A percentile compares a stretch with the other conserved stretches of the same genome.
Evolutionary conservation across 306 rosid genomes (phyloP).

Genomic region (Cicer yamashitae): DNA sequence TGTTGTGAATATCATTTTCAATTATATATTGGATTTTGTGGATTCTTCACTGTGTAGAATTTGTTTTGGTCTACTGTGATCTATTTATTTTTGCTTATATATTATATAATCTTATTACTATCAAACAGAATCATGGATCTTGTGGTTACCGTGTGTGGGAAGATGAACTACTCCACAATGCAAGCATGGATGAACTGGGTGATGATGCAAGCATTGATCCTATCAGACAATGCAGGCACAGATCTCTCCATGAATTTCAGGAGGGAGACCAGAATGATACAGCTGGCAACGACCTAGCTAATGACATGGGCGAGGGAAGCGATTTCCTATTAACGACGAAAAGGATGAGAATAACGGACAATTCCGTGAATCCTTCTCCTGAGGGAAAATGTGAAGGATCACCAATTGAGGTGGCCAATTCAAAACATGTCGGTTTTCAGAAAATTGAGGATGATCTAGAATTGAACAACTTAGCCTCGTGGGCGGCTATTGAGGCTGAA

Average conservation of each 20-base stretch:
- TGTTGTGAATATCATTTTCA: neutral
- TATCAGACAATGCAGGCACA: slow-evolving; percentile 19
- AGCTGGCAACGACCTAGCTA: neutral
- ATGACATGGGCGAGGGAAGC: slow-evolving; percentile 17
- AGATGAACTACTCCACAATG: slow-evolving; percentile 28
- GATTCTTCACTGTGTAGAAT: slow-evolving; percentile 10
- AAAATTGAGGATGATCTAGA: slow-evolving; percentile 23
- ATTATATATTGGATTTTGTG: neutral
- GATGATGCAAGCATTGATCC: slow-evolving; percentile 18
- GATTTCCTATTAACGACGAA: slow-evolving; percentile 27
- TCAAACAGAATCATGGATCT: slow-evolving; percentile 47
- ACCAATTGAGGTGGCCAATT: neutral
- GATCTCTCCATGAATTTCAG: slow-evolving; percentile 21
- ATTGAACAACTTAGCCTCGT: slow-evolving; percentile 16
- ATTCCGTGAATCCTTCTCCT: neutral
- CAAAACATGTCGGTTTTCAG: slow-evolving; percentile 9
- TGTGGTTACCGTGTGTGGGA: slow-evolving; percentile 44
- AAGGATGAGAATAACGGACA: slow-evolving; percentile 27
- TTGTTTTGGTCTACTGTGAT: slow-evolving; percentile 1
- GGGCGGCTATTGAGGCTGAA: slow-evolving; percentile 28
- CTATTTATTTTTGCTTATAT: slow-evolving; percentile 1
- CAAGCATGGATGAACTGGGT: neutral
- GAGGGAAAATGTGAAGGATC: slow-evolving; percentile 28
- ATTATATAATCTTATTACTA: slow-evolving; percentile 17
- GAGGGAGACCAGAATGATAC: slow-evolving; percentile 4